Percentiles rank a stretch among this genome's conserved stretches.
These are phyloP conservation scores for Glutinoglossum americanum DNA, from an alignment of 495 filamentous ascomycete species.

Conservation along the genomic window DNA sequence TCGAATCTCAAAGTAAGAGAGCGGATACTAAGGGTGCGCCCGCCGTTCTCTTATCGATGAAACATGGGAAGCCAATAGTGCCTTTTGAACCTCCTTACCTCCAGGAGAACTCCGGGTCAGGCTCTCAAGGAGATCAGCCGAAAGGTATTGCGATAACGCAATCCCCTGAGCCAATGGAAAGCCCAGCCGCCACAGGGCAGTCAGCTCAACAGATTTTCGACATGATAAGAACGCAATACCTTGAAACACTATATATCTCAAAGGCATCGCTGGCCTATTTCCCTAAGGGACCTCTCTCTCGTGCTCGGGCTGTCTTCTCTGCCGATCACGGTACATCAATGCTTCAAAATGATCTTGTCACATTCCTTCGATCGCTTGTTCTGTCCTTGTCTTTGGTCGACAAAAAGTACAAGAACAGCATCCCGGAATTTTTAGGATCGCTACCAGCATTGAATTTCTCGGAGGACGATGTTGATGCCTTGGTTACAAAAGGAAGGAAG, in stretches of 20 bases:
- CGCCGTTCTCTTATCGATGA: not conserved
- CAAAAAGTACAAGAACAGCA: slow-evolving; percentile 4
- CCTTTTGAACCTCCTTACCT: not conserved
- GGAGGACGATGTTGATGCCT: not conserved
- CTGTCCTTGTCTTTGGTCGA: slow-evolving; percentile 2
- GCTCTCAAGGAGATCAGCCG: not conserved
- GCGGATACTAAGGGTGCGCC: not conserved
- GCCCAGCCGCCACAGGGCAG: slow-evolving; percentile 8
- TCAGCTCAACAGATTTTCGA: slow-evolving; percentile 37
- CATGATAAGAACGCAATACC: slow-evolving; percentile 53
- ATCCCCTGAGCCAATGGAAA: slow-evolving; percentile 1
- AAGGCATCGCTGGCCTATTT: slow-evolving; percentile 91
- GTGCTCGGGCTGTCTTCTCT: slow-evolving; percentile 58
- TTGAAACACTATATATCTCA: slow-evolving; percentile 76
- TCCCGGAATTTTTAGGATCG: slow-evolving; percentile 1
- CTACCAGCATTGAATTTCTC: slow-evolving; percentile 1
- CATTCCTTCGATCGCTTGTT: slow-evolving; percentile 1
- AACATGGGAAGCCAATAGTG: not conserved
- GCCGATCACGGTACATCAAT: not conserved
- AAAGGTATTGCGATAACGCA: not conserved
- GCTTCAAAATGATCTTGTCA: not conserved
- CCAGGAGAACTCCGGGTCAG: not conserved
- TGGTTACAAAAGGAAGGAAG: not conserved
- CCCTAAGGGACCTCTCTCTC: slow-evolving; percentile 84
- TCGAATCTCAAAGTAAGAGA: not conserved